Evolutionary conservation across 805 yeast species (phyloP).

Genomic region (Ogataea ganodermae): DNA sequence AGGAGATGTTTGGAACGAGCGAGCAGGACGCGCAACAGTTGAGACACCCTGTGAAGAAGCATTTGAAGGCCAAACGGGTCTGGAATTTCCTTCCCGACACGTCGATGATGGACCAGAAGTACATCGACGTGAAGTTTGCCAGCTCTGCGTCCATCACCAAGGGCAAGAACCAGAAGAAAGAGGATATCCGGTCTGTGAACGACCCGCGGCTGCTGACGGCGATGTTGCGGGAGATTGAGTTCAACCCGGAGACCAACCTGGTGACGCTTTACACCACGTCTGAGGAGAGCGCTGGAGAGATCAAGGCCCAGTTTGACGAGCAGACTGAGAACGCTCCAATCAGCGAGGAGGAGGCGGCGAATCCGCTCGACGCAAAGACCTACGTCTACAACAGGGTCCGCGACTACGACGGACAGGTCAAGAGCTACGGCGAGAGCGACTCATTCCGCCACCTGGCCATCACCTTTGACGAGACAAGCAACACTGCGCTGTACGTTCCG

Average conservation of each 20-base stretch:
- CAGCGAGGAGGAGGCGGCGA: constrained; percentile 48
- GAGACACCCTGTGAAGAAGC: constrained; percentile 77
- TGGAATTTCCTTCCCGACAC: constrained; percentile 90
- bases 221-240: constrained; percentile 71
- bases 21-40: constrained; percentile 43
- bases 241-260: constrained; percentile 68
- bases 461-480: constrained; percentile 55
- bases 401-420: constrained; percentile 75
- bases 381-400: constrained; percentile 65
- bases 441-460: constrained; percentile 66
- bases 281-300: constrained; percentile 41
- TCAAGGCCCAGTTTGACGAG: constrained; percentile 48
- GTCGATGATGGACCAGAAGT: constrained; percentile 82
- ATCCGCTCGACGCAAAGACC: constrained; percentile 39
- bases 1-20: constrained; percentile 66
- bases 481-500: constrained; percentile 75
- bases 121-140: constrained; percentile 60
- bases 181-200: constrained; percentile 33
- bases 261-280: constrained; percentile 65
- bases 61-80: constrained; percentile 69
- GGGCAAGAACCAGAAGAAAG: constrained; percentile 37
- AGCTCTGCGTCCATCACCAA: constrained; percentile 53
- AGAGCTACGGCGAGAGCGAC: constrained; percentile 43
- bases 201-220: constrained; percentile 53
- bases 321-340: constrained; percentile 48